Base-by-base conservation (phyloP, 1,284 basidiomycete genomes). In the Xerocomus minutiporus region DNA sequence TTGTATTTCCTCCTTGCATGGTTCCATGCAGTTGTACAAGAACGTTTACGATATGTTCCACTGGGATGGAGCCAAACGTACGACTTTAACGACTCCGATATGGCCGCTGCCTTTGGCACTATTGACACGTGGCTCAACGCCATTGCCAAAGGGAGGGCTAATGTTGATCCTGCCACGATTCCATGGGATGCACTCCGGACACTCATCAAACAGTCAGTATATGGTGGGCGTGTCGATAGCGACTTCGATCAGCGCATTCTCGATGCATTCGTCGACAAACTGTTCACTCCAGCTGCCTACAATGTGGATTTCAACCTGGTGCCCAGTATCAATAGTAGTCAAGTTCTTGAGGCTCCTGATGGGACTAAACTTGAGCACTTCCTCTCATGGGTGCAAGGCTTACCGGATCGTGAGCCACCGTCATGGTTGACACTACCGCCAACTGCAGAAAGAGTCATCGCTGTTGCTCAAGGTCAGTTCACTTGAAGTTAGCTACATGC, bases 51-150 rank as follows among this genome's bases (percentile, higher is more conserved):
- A 40, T 97, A 97, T 67, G 89, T 88, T 8, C 95, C 95, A 5
- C 77, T 98, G 25, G 94, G 95, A 1, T 98, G 94, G 93, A 93
- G 88, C 66, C 93, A 97, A 73, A 79, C 81, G 1, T 97, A 97
- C 72, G 95, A 97, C 70, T 97, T 97, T 80, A 97, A 97, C 71
- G 93, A 97, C 68, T 96, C 95, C 5, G 95, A 98, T 66, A 89
- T 96, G 80, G 83, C 87, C n/a, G 89, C 94, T 11, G 93, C 94
- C 0, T 88, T 93, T 68, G 81, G 81, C 45, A 95, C 91, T 11
- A 96, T 97, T 66, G 93, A 97, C 65, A 78, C 84, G 1, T 97
- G 94, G 93, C 77, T 97, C 50, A 80, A 78, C 51, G 71, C 80
- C 0, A 78, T 89, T 46, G 86, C 93, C 2, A 91, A 93, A 65